Conservation (phyloP, 1,139 yeast genomes). For the Meyerozyma guilliermondii region DNA sequence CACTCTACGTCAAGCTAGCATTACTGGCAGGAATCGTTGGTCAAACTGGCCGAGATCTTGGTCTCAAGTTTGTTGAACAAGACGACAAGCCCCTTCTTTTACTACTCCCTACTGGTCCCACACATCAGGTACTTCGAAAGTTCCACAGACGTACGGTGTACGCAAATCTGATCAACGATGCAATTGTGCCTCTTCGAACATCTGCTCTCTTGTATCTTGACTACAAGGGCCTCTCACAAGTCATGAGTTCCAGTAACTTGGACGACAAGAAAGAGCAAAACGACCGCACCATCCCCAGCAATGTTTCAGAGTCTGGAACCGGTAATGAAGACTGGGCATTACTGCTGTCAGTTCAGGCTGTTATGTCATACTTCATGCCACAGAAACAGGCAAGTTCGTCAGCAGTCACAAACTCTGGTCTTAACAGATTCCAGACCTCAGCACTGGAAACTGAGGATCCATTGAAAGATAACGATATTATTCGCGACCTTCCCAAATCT, state of each 20-base stretch:
- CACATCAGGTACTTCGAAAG: conserved; percentile 56
- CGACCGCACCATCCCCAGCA: conserved; percentile 4
- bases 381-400: conserved; percentile 31
- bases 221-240: conserved; percentile 30
- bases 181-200: conserved; percentile 86
- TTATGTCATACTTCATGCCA: conserved; percentile 42
- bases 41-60: conserved; percentile 88
- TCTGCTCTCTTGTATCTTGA: conserved; percentile 76
- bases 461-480: conserved; percentile 10
- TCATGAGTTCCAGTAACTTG: conserved; percentile 8
- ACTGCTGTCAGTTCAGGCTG: conserved; percentile 40
- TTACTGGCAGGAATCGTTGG: conserved; percentile 89
- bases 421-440: conserved; percentile 28
- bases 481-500: conserved; percentile 52
- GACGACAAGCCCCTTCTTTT: conserved; percentile 59
- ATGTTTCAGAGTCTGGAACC: neutral
- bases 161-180: conserved; percentile 81
- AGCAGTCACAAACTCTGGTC: neutral
- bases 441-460: conserved; percentile 7
- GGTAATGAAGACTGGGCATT: conserved; percentile 6
- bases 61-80: conserved; percentile 44
- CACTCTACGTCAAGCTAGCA: conserved; percentile 78
- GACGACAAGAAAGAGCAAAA: conserved; percentile 10
- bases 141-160: conserved; percentile 71
- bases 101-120: conserved; percentile 75